Conservation (phyloP, 805 yeast genomes). For the Sugiyamaella mastotermitis region DNA sequence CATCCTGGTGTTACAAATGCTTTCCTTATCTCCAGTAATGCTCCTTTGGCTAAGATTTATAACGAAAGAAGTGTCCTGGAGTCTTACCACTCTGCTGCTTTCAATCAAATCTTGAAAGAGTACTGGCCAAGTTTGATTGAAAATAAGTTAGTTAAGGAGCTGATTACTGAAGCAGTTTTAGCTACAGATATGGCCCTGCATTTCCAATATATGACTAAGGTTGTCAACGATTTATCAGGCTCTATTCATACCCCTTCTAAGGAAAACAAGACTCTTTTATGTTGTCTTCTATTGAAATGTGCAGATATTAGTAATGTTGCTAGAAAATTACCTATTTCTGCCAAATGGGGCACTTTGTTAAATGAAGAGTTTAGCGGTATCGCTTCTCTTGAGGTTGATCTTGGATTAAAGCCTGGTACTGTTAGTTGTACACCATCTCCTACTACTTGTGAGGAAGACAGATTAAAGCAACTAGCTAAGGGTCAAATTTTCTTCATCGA, state of each 20-base stretch:
- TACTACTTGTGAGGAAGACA: slow-evolving; percentile 2
- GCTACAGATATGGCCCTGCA: slow-evolving; percentile 96
- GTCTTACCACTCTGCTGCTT: slow-evolving; percentile 69
- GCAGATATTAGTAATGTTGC: slow-evolving; percentile 95
- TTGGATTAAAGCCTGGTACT: slow-evolving; percentile 22
- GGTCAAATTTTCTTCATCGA: slow-evolving; percentile 81
- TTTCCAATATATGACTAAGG: slow-evolving; percentile 53
- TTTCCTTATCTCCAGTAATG: slow-evolving; percentile 49
- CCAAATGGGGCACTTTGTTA: slow-evolving; percentile 82
- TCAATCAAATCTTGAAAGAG: slow-evolving; percentile 43
- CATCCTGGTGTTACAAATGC: slow-evolving; percentile 95
- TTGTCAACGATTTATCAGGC: slow-evolving; percentile 9
- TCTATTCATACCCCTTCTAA: not conserved
- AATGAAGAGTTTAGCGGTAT: slow-evolving; percentile 73
- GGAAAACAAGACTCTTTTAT: slow-evolving; percentile 35
- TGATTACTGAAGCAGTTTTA: slow-evolving; percentile 42
- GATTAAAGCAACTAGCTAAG: slow-evolving; percentile 38
- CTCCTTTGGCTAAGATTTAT: slow-evolving; percentile 61
- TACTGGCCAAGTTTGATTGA: slow-evolving; percentile 41
- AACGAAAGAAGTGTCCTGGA: slow-evolving; percentile 70
- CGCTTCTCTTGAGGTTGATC: slow-evolving; percentile 41
- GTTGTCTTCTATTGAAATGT: slow-evolving; percentile 75
- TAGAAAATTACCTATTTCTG: slow-evolving; percentile 65
- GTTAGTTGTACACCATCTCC: slow-evolving; percentile 7
- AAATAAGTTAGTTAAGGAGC: slow-evolving; percentile 12